Base-by-base conservation (phyloP, 305 asterid genomes). In the Fraxinus nigra region DNA sequence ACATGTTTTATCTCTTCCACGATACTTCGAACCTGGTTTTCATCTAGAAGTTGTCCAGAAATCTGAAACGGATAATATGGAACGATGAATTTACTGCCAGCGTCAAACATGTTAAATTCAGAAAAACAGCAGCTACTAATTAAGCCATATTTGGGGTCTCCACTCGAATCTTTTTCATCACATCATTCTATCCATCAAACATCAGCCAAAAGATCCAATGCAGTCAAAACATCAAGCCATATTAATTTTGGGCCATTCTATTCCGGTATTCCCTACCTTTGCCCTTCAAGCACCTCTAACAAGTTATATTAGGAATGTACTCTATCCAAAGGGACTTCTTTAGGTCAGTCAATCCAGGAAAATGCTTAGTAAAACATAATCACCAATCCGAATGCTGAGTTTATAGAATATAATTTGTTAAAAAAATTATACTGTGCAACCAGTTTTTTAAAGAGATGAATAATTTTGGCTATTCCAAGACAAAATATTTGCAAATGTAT, bases 1-100 rank as follows among this genome's bases (percentile, higher is more conserved):
- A 93, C 98, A 86, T 82, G 92, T 84, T 95, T 93, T 79, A 93
- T 88, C 87, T 95, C 98, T 32, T 93, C 98, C 83, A 93, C 98
- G 48, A 94, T 89, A 86, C 94, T 93, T 85, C 90, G 89, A 56
- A 94, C 97, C 90, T 94, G 98, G 78, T 78, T 86, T 91, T 93
- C 98, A 85, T 94, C 95, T 70, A 94, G 89, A 84, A 92, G 92
- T 65, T 86, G 86, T 80, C 98, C 98, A 79, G 94, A 89, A 73
- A 93, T 85, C 97, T 94, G 91, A 81, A 77, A 86, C 72, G 18
- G 74, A 82, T 73, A 43, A 40, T 43, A 59, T 61, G 46, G 84
- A 46, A 82, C 10, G 61, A 78, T 20, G 38, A 77, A 79, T 72
- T 24, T 5, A 63, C 67, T 24, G 61, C 28, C 35, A 82, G 67